Conservation (phyloP, 2,329 filamentous ascomycete species). For the Exophiala sp. region DNA sequence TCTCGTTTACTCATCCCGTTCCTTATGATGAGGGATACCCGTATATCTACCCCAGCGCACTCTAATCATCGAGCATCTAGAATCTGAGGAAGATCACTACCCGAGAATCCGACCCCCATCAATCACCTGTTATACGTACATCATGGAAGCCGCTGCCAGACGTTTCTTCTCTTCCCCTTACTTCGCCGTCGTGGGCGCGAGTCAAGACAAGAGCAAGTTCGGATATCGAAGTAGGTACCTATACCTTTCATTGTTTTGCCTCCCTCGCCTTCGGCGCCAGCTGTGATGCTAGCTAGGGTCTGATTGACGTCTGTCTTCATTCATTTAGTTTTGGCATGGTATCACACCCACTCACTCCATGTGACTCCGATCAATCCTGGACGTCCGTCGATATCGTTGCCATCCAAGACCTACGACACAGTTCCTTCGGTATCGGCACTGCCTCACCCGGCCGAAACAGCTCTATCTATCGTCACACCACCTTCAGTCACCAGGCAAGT, state of each 20-base stretch:
- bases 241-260: neutral
- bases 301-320: conserved; percentile 1
- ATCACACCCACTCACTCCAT: conserved; percentile 66
- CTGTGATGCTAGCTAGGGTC: neutral
- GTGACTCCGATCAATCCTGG: conserved; percentile 80
- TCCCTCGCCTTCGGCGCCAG: neutral
- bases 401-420: conserved; percentile 55
- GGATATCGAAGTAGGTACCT: conserved; percentile 51
- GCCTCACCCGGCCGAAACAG: conserved; percentile 61
- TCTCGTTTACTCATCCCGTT: too few species aligned
- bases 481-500: conserved; percentile 68
- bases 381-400: conserved; percentile 58
- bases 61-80: too few species aligned
- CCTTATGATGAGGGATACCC: too few species aligned
- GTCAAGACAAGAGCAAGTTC: conserved; percentile 75
- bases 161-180: conserved; percentile 72
- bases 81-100: too few species aligned
- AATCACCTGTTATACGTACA: neutral
- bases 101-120: too few species aligned
- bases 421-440: conserved; percentile 61
- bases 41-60: too few species aligned
- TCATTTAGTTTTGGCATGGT: conserved; percentile 76
- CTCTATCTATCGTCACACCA: conserved; percentile 80
- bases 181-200: conserved; percentile 87
- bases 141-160: conserved; percentile 64